phyloP scores from a whole-genome alignment of 495 filamentous ascomycete species.

The Amorphotheca resinae region DNA sequence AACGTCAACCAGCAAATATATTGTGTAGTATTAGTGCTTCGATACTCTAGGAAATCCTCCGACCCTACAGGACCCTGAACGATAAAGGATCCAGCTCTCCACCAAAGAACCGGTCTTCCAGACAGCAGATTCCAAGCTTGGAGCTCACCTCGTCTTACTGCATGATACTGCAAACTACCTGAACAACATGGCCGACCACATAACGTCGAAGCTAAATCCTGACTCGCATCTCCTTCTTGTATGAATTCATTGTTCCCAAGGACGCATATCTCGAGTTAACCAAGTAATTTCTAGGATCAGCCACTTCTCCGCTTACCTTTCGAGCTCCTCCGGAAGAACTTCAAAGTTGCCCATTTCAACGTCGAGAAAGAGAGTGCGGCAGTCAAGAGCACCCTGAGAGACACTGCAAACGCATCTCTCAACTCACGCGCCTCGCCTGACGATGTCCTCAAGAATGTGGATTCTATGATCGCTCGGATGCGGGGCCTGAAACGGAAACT shows the following conservation, averaged over 20 bases:
- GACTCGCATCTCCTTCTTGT: constrained; percentile 19
- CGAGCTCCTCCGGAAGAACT: constrained; percentile 84
- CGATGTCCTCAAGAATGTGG: constrained; percentile 62
- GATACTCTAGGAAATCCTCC: no score
- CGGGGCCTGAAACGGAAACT: constrained; percentile 81
- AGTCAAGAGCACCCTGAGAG: constrained; percentile 56
- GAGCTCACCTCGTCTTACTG: background rate
- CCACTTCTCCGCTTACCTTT: constrained; percentile 83
- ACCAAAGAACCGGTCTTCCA: no score
- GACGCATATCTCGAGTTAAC: constrained; percentile 31
- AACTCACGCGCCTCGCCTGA: constrained; percentile 45
- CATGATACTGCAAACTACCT: background rate
- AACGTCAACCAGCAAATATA: no score
- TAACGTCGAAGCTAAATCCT: constrained; percentile 48
- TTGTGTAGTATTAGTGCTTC: no score
- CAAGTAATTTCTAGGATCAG: constrained; percentile 58
- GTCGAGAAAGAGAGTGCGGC: constrained; percentile 67
- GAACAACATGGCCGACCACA: constrained; percentile 20
- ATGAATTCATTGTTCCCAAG: background rate
- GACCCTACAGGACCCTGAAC: no score
- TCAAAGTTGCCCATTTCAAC: constrained; percentile 72
- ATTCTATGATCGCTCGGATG: constrained; percentile 73
- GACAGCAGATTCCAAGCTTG: no score
- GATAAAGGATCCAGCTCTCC: no score
- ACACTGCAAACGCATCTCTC: constrained; percentile 53